Evolutionary conservation across 1,284 basidiomycete species (phyloP).

Genomic region (Salmacisia buchloeana): DNA sequence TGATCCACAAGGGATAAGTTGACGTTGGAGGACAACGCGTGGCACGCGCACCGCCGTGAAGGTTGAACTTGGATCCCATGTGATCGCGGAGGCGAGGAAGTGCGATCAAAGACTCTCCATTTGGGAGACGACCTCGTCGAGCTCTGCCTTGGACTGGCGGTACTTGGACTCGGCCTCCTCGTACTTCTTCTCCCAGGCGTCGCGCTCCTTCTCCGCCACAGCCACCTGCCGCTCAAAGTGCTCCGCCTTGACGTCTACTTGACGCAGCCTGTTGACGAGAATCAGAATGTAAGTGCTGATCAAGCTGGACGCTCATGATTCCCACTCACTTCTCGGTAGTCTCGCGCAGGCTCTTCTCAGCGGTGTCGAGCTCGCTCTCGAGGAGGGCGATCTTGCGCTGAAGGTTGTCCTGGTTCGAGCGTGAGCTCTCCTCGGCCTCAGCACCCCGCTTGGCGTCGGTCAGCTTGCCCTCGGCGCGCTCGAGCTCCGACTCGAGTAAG

Average conservation of each 20-base stretch:
- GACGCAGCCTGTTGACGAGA: conserved; percentile 68
- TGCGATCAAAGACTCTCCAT: conserved; percentile 80
- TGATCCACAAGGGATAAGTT: no score
- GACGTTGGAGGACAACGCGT: no score
- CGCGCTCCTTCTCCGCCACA: conserved; percentile 83
- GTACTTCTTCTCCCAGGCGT: conserved; percentile 88
- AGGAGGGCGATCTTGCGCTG: conserved; percentile 81
- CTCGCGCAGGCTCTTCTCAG: conserved; percentile 96
- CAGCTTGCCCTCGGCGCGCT: conserved; percentile 71
- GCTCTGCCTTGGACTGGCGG: conserved; percentile 69
- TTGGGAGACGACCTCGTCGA: conserved; percentile 76
- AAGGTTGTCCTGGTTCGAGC: conserved; percentile 70
- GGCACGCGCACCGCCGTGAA: no score
- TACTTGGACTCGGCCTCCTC: conserved; percentile 76
- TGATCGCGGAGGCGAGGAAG: no score
- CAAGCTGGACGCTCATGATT: no score
- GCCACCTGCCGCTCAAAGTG: conserved; percentile 92
- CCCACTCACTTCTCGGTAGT: conserved; percentile 84
- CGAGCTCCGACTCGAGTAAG: conserved; percentile 67
- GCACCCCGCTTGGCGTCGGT: conserved; percentile 65
- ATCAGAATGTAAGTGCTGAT: conserved; percentile 22
- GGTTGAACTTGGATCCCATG: no score
- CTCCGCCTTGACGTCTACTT: conserved; percentile 98
- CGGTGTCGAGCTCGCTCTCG: conserved; percentile 89
- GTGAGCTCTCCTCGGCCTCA: conserved; percentile 69